Percentiles rank a stretch among this genome's conserved stretches.
phyloP scores from a whole-genome alignment of 805 yeast species.

The Candida chilensis region DNA sequence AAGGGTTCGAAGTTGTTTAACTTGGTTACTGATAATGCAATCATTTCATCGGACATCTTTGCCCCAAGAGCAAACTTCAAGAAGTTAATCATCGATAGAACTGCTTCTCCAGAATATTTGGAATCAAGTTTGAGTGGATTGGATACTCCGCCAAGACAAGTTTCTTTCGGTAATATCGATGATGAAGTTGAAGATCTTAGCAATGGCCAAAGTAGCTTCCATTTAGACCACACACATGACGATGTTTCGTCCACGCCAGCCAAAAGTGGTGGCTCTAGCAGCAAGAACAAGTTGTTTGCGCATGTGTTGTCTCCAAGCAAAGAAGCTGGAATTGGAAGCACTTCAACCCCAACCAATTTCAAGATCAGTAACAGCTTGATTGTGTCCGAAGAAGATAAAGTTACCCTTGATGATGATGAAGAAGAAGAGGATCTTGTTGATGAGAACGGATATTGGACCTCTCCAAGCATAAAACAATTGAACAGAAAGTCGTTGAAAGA shows the following conservation, averaged over 20 bases:
- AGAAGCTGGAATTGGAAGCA: not conserved
- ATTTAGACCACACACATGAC: too few species aligned
- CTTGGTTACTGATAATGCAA: constrained; percentile 53
- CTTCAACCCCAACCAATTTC: constrained; percentile 1
- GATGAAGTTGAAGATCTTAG: constrained; percentile 1
- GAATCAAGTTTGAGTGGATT: too few species aligned
- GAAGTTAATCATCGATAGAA: constrained; percentile 43
- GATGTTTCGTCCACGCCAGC: too few species aligned
- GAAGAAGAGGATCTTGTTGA: constrained; percentile 37
- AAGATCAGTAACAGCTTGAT: too few species aligned
- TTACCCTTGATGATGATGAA: constrained; percentile 8
- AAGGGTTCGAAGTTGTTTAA: constrained; percentile 21
- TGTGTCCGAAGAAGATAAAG: too few species aligned
- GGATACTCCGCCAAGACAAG: constrained; percentile 17
- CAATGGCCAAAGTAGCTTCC: too few species aligned
- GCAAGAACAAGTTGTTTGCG: not conserved
- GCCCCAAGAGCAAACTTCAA: constrained; percentile 50
- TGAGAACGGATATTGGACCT: constrained; percentile 79
- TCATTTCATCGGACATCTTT: constrained; percentile 63
- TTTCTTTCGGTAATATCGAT: constrained; percentile 14
- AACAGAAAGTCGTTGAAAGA: constrained; percentile 51
- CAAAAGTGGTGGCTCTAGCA: too few species aligned
- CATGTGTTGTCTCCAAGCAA: not conserved
- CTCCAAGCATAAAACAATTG: constrained; percentile 65
- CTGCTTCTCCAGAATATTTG: not conserved